Base-by-base conservation (phyloP, 2,329 filamentous ascomycete genomes). In the Botrytis galanthina region DNA sequence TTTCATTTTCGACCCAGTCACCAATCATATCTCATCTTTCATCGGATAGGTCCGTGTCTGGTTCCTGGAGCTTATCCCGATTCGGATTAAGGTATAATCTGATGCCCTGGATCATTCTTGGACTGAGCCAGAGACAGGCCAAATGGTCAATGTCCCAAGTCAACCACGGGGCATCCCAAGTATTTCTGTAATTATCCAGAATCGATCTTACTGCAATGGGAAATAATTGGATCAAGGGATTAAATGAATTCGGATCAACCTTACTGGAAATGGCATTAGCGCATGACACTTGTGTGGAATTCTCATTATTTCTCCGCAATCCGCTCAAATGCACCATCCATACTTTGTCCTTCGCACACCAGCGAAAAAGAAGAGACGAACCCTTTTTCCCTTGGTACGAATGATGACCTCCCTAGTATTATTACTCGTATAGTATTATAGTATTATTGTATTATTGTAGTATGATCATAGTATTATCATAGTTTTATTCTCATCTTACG, bases 351-450 rank as follows among this genome's bases (percentile, higher is more conserved):
- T 1, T 1, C 10, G 37, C 9, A 37, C 37, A 37, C 37, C 37
- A 37, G 14, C 26, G 48, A 39, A 46, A 51, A 67, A 67, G 46
- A 67, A 67, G 64, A 67, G 46, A 67, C 26, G 64, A 67, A 67
- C 64, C 64, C 32, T 67, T 67, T 67, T 67, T 29, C 4, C 7
- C 9, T 32, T 44, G 37, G 61, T 12, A 29, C 14, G 22, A 9
- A 42, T 39, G 4, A 60, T 35, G 9, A 22, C 4, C 12, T 42
- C 1, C 12, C 20, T 22, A 22, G 20, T 44, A 18, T 44, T 44
- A 20, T 44, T 44, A n/a, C n/a, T n/a, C n/a, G n/a, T n/a, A n/a
- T n/a, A 20, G 18, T 46, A 22, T 46, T 22, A 20, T 46, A 22
- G 9, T 22, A 22, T 46, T 46, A 1, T 46, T 22, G 10, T 12